phyloP scores from a whole-genome alignment of 1,284 basidiomycete species.

The Tilletia setariae region DNA sequence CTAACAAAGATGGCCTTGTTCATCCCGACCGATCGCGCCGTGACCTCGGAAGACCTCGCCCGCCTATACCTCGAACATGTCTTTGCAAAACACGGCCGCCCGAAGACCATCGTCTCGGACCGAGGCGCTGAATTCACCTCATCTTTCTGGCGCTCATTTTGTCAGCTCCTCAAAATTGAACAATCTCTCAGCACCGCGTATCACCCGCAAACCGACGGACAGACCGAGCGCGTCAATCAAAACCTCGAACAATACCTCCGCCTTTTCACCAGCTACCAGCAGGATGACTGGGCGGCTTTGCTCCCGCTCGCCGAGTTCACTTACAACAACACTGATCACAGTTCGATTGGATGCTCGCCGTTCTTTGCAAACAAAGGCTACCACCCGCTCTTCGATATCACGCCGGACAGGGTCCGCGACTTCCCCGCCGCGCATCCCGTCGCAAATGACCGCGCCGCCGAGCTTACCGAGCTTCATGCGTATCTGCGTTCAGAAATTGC shows the following conservation, averaged over 20 bases:
- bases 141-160: no score
- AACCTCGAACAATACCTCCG: constrained; percentile 50
- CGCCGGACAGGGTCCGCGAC: no score
- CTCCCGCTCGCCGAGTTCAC: constrained; percentile 20
- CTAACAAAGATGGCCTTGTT: no score
- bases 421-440: neutral
- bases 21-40: constrained; percentile 36
- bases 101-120: no score
- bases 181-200: no score
- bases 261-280: constrained; percentile 28
- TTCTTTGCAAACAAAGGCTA: no score
- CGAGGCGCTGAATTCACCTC: no score
- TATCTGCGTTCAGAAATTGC: neutral
- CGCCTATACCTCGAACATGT: constrained; percentile 45
- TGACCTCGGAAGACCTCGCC: constrained; percentile 47
- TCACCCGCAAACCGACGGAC: no score
- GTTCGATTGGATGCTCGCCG: no score
- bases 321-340: no score
- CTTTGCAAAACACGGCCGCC: constrained; percentile 49
- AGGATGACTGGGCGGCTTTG: constrained; percentile 23
- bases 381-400: no score
- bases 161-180: no score
- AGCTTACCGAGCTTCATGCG: neutral
- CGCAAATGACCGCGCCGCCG: neutral
- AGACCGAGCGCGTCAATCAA: constrained; percentile 58